phyloP scores from a whole-genome alignment of 192 early-diverging fungal genomes.

The Coemansia sp. region DNA sequence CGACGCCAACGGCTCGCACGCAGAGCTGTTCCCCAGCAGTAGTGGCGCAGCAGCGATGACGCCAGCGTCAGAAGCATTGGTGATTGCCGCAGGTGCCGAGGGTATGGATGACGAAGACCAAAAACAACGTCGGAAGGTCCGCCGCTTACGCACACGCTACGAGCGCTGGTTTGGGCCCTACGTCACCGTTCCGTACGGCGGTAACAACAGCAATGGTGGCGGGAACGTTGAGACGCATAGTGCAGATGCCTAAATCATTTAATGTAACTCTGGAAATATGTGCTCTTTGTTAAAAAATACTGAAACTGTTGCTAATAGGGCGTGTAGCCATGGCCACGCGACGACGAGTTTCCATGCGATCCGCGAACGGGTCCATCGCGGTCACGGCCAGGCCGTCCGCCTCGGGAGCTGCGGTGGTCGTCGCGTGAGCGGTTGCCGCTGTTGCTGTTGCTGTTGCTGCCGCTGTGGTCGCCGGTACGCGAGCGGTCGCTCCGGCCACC shows the following conservation, averaged over 20 bases:
- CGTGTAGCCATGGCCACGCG: conserved; percentile 38
- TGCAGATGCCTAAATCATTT: conserved; percentile 2
- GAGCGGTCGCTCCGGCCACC: conserved; percentile 24
- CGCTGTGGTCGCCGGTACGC: conserved; percentile 14
- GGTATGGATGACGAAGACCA: conserved; percentile 23
- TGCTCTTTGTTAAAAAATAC: background rate
- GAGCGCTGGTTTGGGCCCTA: conserved; percentile 54
- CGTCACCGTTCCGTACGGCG: conserved; percentile 39
- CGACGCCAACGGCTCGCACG: conserved; percentile 17
- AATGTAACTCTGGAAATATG: background rate
- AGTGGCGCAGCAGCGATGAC: background rate
- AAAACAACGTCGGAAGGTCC: conserved; percentile 42
- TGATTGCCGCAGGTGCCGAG: background rate
- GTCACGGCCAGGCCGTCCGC: conserved; percentile 30
- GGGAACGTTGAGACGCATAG: background rate
- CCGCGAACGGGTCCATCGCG: conserved; percentile 45
- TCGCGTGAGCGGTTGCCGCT: conserved; percentile 21
- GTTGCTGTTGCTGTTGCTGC: background rate
- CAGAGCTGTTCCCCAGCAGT: conserved; percentile 8
- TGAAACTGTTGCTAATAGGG: conserved; percentile 29
- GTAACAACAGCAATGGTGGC: background rate
- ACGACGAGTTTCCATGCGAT: conserved; percentile 23
- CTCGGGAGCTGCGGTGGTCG: conserved; percentile 19
- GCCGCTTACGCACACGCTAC: conserved; percentile 47
- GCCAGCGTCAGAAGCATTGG: background rate